Conservation (phyloP, 2,329 filamentous ascomycete species). For the Trematosphaeria pertusa region DNA sequence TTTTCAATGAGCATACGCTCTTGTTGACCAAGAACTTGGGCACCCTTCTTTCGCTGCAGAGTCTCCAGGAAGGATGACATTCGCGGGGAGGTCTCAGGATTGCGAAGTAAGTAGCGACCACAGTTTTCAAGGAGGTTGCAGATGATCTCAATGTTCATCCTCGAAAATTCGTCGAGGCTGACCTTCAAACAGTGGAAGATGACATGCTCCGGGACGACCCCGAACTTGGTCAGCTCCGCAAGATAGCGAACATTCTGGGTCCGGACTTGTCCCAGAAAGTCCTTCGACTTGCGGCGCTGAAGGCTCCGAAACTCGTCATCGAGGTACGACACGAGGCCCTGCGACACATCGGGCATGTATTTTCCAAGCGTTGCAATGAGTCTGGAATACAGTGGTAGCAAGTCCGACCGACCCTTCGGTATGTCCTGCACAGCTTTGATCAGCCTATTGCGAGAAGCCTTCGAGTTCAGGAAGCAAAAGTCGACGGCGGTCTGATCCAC, state of each 20-base stretch:
- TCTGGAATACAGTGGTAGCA: slow-evolving; percentile 90
- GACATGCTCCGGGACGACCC: slow-evolving; percentile 96
- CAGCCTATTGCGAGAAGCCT: slow-evolving; percentile 92
- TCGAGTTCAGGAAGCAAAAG: slow-evolving; percentile 98
- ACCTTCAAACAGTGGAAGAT: slow-evolving; percentile 99
- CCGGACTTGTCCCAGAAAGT: slow-evolving; percentile 92
- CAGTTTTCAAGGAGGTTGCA: slow-evolving; percentile 96
- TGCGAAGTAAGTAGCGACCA: slow-evolving; percentile 89
- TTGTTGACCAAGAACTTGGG: slow-evolving; percentile 92
- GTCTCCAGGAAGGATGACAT: slow-evolving; percentile 96
- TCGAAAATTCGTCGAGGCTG: slow-evolving; percentile 94
- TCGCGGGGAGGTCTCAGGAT: slow-evolving; percentile 87
- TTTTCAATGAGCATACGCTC: slow-evolving; percentile 99
- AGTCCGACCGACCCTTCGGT: slow-evolving; percentile 89
- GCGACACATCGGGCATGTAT: slow-evolving; percentile 93
- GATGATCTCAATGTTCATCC: slow-evolving; percentile 99
- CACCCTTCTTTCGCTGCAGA: slow-evolving; percentile 91
- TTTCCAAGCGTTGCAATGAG: slow-evolving; percentile 91
- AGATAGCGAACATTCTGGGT: slow-evolving; percentile 97
- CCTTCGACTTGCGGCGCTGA: slow-evolving; percentile 95
- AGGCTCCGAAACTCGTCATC: slow-evolving; percentile 97
- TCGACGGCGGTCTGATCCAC: slow-evolving; percentile 94
- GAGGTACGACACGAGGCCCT: slow-evolving; percentile 87
- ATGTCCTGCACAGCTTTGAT: slow-evolving; percentile 94
- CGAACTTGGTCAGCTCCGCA: slow-evolving; percentile 96